Conservation (phyloP, 306 rosid species). For the Neltuma alba region DNA sequence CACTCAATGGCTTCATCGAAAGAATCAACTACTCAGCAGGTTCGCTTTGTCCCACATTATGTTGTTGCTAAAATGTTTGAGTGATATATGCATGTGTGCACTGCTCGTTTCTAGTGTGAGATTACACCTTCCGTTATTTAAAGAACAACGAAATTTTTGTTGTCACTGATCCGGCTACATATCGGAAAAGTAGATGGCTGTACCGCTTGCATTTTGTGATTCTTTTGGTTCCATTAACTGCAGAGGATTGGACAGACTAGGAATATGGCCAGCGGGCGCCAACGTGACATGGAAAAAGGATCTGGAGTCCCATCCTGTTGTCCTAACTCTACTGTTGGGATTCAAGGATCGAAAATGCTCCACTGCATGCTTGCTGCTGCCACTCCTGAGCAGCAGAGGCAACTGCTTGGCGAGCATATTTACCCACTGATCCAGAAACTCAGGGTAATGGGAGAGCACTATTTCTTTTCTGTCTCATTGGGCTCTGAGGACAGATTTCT, state of each 20-base stretch:
- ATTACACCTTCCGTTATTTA: no score
- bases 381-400: conserved; percentile 76
- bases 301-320: conserved; percentile 57
- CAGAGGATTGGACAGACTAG: conserved; percentile 60
- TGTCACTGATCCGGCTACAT: no score
- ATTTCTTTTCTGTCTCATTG: neutral
- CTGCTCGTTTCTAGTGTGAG: no score
- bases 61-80: conserved; percentile 24
- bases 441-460: conserved; percentile 46
- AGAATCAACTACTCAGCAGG: conserved; percentile 70
- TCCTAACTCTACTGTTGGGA: conserved; percentile 50
- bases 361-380: conserved; percentile 79
- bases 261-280: conserved; percentile 53
- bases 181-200: neutral
- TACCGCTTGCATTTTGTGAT: conserved; percentile 28
- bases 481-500: conserved; percentile 10
- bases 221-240: conserved; percentile 27
- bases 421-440: conserved; percentile 64
- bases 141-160: no score
- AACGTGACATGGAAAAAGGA: conserved; percentile 55
- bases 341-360: conserved; percentile 62
- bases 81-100: conserved; percentile 19
- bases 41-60: conserved; percentile 33
- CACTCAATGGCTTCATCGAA: conserved; percentile 46
- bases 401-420: conserved; percentile 77